Evolutionary conservation across 768 basidiomycete genomes (phyloP), one percentile per base, ranked within the genome.

Genomic region (Pisolithus tinctorius): DNA sequence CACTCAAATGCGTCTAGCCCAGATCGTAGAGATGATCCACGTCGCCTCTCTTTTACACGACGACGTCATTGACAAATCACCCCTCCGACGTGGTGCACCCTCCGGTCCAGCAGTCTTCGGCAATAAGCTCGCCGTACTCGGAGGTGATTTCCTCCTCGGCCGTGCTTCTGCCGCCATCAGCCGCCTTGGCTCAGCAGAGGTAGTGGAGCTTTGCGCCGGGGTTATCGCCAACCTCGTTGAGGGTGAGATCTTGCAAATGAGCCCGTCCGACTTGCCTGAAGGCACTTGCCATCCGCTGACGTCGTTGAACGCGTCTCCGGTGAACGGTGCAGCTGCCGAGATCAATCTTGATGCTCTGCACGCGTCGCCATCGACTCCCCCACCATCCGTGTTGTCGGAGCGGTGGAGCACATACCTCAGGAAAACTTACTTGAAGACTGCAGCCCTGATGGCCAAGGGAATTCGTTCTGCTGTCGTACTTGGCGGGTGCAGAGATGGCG

Each of bases 11-110:
- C 86, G 94, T 29, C 81, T 99, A 31, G 95, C 94, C 4, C 93
- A 95, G 62, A 94, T 99, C 41, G 84, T 92, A 48, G 96, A 99
- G 67, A 96, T 98, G 93, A 89, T 99, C 45, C 93, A 98, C 64
- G 87, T 97, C 55, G 94, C 96, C 25, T 93, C 88, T 3, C 76
- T 93, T 9, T 74, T 99, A 16, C 95, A 98, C 65, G 91, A 98
- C 74, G 86, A 88, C 60, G 92, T 98, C 48, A 80, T 87, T 52
- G 87, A 91, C 72, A 69, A 70, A 55, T 81, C 87, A 1, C 74
- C 83, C 7, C 78, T 91, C 6, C 83, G 93, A 6, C 77, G 94
- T 0, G 77, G 80, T 11, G 72, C 74, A 4, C 77, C 84, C 20
- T 80, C 81, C 20, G 90, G 90, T 0, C 83, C 87, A 0, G 76